Evolutionary conservation across 768 basidiomycete species (phyloP), one percentile per base, ranked within the genome.

Genomic region (Boletus sensibilis): DNA sequence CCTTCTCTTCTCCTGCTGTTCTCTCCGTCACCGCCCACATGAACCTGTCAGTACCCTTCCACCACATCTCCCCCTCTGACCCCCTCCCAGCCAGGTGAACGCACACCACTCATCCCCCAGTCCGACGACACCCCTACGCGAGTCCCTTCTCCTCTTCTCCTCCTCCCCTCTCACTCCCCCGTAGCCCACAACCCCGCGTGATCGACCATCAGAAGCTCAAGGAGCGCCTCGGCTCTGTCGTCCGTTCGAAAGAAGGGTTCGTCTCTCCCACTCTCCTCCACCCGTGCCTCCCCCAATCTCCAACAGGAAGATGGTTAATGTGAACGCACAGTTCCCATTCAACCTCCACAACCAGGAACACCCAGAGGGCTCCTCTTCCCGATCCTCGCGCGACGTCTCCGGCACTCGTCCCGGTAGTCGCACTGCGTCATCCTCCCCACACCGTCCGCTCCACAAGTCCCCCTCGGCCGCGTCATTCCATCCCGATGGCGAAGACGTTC

Each of bases 241-340:
- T 87, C 27, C 81, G 83, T 5, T 69, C 80, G 2, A 85, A 83
- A 64, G 82, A 86, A 71, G 79, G 82, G 86, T 85, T 56, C 56
- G 79, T 74, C 29, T 11, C 1, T 13, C 16, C 40, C 18, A 10
- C 53, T 23, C 50, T 18, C 41, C 39, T 34, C 34, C n/a, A n/a
- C n/a, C 41, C 29, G 27, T 50, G 7, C 34, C 27, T 13, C 42
- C 37, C 7, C 43, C 56, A 31, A 31, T 52, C 49, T 14, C 48
- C 52, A 29, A 34, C 67, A 88, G 86, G 33, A 85, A 82, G 78
- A 87, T 88, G 86, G 85, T 88, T 60, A 86, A 87, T 53, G 79
- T 88, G 14, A 79, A 79, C 53, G 80, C 82, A 2, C 78, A 76
- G 23, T 74, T 82, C 27, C 86, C 86, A 0, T 87, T 88, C 72